phyloP scores from a whole-genome alignment of 2,329 filamentous ascomycete genomes.

The Dryadomyces sulphureus region DNA sequence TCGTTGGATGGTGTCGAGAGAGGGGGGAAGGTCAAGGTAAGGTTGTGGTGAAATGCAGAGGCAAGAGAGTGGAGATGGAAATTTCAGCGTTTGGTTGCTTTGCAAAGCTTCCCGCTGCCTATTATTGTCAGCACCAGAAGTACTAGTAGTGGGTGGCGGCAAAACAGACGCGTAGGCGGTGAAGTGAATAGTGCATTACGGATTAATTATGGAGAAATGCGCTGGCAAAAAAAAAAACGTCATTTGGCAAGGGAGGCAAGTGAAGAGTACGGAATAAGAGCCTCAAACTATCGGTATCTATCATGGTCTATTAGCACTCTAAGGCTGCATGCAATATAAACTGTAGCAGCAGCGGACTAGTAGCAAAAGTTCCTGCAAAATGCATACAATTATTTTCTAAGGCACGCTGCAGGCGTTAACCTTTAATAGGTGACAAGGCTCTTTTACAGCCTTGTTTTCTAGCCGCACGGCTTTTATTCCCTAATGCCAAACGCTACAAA shows the following conservation, averaged over 20 bases:
- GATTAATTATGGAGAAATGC: not conserved
- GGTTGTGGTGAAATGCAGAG: conserved; percentile 1
- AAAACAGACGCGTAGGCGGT: conserved; percentile 2
- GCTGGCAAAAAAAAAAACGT: not conserved
- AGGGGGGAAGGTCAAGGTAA: conserved; percentile 23
- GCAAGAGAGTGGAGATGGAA: conserved; percentile 2
- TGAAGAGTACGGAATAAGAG: too few relatives aligned
- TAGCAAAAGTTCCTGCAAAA: too few relatives aligned
- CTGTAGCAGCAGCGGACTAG: too few relatives aligned
- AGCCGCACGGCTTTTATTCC: too few relatives aligned
- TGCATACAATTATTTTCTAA: too few relatives aligned
- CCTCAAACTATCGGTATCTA: too few relatives aligned
- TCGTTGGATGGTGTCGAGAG: not conserved
- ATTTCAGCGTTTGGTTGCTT: conserved; percentile 2
- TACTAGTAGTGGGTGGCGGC: not conserved
- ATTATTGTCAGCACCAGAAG: not conserved
- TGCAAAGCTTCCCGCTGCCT: conserved; percentile 2
- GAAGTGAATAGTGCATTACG: conserved; percentile 1
- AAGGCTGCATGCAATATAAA: too few relatives aligned
- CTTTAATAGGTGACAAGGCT: too few relatives aligned
- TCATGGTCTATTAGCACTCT: too few relatives aligned
- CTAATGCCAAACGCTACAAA: too few relatives aligned
- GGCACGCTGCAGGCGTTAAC: too few relatives aligned
- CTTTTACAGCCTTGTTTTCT: too few relatives aligned
- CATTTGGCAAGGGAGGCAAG: not conserved